Conservation (phyloP, 192 early-diverging fungal genomes). For the Umbelopsis sp. region DNA sequence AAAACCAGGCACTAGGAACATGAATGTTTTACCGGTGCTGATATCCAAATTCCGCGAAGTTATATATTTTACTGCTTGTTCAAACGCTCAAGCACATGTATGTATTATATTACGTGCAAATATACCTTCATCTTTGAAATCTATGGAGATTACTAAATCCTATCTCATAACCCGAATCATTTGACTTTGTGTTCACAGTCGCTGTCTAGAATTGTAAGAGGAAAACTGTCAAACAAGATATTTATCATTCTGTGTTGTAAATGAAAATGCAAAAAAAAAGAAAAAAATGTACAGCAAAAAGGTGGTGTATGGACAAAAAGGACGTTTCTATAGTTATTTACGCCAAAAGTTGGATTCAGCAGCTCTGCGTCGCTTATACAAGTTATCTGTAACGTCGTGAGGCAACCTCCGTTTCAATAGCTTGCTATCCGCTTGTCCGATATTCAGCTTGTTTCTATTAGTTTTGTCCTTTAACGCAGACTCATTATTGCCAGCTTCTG, state of each 20-base stretch:
- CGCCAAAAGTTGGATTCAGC: conserved; percentile 16
- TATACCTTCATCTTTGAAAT: too few relatives aligned
- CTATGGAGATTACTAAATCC: too few relatives aligned
- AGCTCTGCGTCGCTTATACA: conserved; percentile 12
- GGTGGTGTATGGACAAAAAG: neutral
- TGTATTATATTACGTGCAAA: too few relatives aligned
- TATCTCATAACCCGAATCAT: too few relatives aligned
- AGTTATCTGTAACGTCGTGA: neutral
- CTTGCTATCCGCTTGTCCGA: neutral
- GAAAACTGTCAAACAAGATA: too few relatives aligned
- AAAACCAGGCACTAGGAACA: neutral
- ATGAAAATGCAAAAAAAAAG: neutral
- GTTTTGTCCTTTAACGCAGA: conserved; percentile 1
- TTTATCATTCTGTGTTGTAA: too few relatives aligned
- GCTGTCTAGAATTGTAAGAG: too few relatives aligned
- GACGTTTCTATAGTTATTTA: neutral
- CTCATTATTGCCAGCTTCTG: neutral
- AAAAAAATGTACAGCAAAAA: conserved; percentile 4
- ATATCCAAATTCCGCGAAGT: neutral
- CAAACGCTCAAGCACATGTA: too few relatives aligned
- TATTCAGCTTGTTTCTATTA: neutral
- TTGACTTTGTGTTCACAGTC: too few relatives aligned
- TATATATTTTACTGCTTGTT: neutral
- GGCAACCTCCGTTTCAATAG: conserved; percentile 6
- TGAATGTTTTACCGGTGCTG: conserved; percentile 9